phyloP scores from a whole-genome alignment of 2,329 filamentous ascomycete genomes.

The Fusarium sp. region DNA sequence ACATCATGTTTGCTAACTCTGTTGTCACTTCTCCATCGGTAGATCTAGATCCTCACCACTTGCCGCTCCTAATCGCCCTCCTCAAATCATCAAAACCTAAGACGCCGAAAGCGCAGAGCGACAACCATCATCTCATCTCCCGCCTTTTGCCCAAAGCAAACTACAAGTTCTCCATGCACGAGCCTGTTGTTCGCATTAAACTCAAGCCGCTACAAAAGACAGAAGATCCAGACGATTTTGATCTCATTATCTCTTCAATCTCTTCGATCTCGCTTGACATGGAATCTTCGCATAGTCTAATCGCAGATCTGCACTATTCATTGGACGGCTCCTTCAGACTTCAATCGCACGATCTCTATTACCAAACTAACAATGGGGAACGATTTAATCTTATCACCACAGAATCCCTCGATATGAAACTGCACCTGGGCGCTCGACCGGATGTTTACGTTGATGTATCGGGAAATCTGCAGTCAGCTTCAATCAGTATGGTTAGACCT shows the following conservation, averaged over 20 bases:
- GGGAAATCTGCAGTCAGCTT: slow-evolving; percentile 87
- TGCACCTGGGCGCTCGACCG: slow-evolving; percentile 87
- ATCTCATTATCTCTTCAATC: slow-evolving; percentile 94
- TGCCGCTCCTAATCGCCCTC: slow-evolving; percentile 87
- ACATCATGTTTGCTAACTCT: slow-evolving; percentile 95
- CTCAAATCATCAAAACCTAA: slow-evolving; percentile 70
- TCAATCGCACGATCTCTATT: slow-evolving; percentile 91
- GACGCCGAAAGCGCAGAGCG: slow-evolving; percentile 54
- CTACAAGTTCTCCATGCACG: slow-evolving; percentile 96
- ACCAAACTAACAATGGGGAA: slow-evolving; percentile 87
- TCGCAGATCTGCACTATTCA: slow-evolving; percentile 89
- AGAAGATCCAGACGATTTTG: slow-evolving; percentile 84
- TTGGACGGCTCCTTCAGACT: slow-evolving; percentile 86
- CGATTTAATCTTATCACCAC: slow-evolving; percentile 90
- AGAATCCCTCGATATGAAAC: slow-evolving; percentile 89
- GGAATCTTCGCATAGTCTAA: slow-evolving; percentile 93
- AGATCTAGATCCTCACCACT: slow-evolving; percentile 91
- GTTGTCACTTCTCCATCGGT: slow-evolving; percentile 96
- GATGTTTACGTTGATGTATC: slow-evolving; percentile 86
- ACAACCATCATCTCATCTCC: slow-evolving; percentile 81
- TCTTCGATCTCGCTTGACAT: slow-evolving; percentile 94
- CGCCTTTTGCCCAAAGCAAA: slow-evolving; percentile 93
- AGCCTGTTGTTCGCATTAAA: slow-evolving; percentile 92
- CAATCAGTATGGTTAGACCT: slow-evolving; percentile 88
- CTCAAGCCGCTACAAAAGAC: slow-evolving; percentile 81